Conservation (phyloP, 371 early-diverging fungal species). For the Apophysomyces ossiformis region DNA sequence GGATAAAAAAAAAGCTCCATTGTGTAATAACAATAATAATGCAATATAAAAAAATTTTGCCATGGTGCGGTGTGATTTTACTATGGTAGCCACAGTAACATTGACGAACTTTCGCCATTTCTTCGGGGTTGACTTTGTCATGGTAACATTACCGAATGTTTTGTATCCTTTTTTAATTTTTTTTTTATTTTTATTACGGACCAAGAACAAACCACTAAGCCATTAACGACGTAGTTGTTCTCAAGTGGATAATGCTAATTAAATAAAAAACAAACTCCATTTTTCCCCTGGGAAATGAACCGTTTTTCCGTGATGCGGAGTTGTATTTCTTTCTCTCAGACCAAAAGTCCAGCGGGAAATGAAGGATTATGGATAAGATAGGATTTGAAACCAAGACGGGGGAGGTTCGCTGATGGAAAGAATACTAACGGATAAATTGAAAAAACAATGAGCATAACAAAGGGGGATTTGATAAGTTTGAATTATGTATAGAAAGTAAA, state of each 20-base stretch:
- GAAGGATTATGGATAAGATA: not conserved
- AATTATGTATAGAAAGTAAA: not conserved
- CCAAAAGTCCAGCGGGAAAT: not conserved
- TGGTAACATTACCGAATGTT: not conserved
- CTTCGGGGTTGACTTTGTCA: not conserved
- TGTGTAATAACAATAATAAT: too few relatives aligned
- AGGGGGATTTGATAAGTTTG: not conserved
- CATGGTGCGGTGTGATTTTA: too few relatives aligned
- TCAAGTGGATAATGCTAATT: conserved; percentile 7
- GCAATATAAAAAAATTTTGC: not conserved
- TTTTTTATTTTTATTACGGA: not conserved
- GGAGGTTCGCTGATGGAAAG: too few relatives aligned
- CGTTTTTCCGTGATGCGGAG: conserved; percentile 7
- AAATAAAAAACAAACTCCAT: conserved; percentile 7
- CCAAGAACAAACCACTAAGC: not conserved
- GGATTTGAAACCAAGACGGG: not conserved
- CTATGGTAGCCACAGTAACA: too few relatives aligned
- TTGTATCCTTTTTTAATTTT: not conserved
- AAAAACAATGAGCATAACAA: not conserved
- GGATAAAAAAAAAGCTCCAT: too few relatives aligned
- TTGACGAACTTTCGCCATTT: not conserved
- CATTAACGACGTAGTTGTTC: not conserved
- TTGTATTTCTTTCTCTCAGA: not conserved
- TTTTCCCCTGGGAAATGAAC: conserved; percentile 11
- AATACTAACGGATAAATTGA: not conserved